phyloP scores from a whole-genome alignment of 768 basidiomycete species.

The Calvatia gigantea region DNA sequence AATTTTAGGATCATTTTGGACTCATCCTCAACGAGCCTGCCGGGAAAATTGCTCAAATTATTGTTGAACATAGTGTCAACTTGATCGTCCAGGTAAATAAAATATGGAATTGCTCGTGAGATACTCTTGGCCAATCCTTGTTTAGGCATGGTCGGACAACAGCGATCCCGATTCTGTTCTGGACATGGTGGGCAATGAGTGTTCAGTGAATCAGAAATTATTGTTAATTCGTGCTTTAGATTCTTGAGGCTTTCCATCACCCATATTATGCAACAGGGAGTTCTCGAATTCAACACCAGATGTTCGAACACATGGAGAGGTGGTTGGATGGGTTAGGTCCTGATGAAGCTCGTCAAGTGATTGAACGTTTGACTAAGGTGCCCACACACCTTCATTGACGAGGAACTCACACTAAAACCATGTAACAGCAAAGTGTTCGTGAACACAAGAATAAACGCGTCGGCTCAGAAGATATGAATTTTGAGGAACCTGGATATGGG shows the following conservation, averaged over 20 bases:
- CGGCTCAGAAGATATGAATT: slow-evolving; percentile 39
- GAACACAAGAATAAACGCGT: slow-evolving; percentile 55
- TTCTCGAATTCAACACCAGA: slow-evolving; percentile 53
- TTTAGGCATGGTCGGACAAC: slow-evolving; percentile 47
- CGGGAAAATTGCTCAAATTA: slow-evolving; percentile 65
- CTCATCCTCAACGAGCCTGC: slow-evolving; percentile 74
- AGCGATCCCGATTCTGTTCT: slow-evolving; percentile 42
- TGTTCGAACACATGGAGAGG: slow-evolving; percentile 52
- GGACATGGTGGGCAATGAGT: slow-evolving; percentile 31
- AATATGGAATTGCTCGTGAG: background rate
- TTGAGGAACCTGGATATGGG: slow-evolving; percentile 37
- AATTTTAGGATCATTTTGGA: slow-evolving; percentile 60
- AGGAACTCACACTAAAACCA: background rate
- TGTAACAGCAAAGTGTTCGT: slow-evolving; percentile 46
- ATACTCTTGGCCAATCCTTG: background rate
- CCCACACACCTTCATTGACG: slow-evolving; percentile 1
- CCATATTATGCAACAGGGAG: slow-evolving; percentile 57
- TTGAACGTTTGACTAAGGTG: slow-evolving; percentile 53
- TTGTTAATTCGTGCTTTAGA: slow-evolving; percentile 23
- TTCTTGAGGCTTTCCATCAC: slow-evolving; percentile 67
- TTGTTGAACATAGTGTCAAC: slow-evolving; percentile 60
- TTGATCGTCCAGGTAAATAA: slow-evolving; percentile 47
- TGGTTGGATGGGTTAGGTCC: slow-evolving; percentile 49
- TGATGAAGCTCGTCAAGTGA: slow-evolving; percentile 39
- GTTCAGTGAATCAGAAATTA: background rate